Evolutionary conservation across 495 filamentous ascomycete species (phyloP).

Genomic region (Aspergillus sclerotioniger): DNA sequence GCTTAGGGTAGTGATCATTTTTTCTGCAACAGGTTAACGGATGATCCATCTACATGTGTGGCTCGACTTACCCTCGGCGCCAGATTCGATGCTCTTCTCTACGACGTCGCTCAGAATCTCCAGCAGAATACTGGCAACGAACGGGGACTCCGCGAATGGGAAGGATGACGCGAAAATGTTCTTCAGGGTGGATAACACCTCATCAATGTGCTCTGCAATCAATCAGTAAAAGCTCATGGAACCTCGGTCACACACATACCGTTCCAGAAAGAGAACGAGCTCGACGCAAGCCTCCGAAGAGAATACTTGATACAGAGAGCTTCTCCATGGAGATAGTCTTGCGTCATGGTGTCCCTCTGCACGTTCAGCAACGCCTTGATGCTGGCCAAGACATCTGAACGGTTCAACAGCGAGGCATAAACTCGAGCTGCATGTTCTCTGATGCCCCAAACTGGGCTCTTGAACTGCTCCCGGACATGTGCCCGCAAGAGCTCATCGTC

Average conservation of each 20-base stretch:
- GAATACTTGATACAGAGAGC: constrained; percentile 52
- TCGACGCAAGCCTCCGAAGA: constrained; percentile 37
- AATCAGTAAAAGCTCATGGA: constrained; percentile 10
- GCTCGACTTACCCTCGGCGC: constrained; percentile 27
- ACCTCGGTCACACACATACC: constrained; percentile 23
- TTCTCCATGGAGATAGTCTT: constrained; percentile 65
- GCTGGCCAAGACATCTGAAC: constrained; percentile 48
- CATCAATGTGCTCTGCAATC: constrained; percentile 28
- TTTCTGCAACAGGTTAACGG: constrained; percentile 18
- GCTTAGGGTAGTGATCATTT: constrained; percentile 22
- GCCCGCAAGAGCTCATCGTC: constrained; percentile 34
- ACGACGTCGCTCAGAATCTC: constrained; percentile 42
- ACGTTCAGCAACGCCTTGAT: constrained; percentile 47
- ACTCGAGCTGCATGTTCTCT: constrained; percentile 87
- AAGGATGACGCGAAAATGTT: constrained; percentile 29
- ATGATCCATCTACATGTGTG: not conserved
- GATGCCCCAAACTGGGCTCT: constrained; percentile 81
- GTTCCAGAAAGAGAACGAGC: constrained; percentile 34
- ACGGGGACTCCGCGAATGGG: constrained; percentile 35
- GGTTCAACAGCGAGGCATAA: constrained; percentile 61
- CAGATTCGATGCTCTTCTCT: constrained; percentile 33
- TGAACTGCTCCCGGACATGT: constrained; percentile 47
- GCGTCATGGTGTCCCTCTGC: constrained; percentile 34
- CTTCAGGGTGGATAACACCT: constrained; percentile 27
- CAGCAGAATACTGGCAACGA: constrained; percentile 38